phyloP scores from a whole-genome alignment of 2,329 filamentous ascomycete genomes.

The Purpureocillium takamizusanense region DNA sequence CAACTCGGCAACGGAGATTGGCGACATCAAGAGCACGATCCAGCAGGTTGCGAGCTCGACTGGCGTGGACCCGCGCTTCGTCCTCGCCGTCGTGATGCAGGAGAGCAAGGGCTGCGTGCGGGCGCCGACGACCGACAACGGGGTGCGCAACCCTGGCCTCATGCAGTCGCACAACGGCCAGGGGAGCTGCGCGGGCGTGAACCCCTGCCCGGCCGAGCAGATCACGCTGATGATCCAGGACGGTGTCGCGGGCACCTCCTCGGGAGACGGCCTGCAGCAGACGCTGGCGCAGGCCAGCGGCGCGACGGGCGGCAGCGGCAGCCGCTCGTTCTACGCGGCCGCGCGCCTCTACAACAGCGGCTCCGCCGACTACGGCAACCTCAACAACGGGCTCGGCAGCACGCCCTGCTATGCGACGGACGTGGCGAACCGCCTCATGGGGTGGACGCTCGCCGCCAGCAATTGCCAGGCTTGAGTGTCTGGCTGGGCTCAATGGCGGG shows the following conservation, averaged over 20 bases:
- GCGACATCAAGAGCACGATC: constrained; percentile 18
- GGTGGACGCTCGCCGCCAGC: too few species aligned
- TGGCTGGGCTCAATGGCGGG: too few species aligned
- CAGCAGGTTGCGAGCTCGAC: constrained; percentile 16
- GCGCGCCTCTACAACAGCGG: constrained; percentile 44
- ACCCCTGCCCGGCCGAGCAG: constrained; percentile 15
- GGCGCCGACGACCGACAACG: constrained; percentile 27
- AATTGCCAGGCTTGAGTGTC: too few species aligned
- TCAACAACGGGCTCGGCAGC: constrained; percentile 27
- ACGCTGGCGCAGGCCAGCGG: background rate
- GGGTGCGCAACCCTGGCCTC: constrained; percentile 31
- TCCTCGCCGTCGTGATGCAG: constrained; percentile 34
- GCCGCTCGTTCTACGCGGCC: constrained; percentile 33
- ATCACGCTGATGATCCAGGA: constrained; percentile 26
- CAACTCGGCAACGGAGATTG: background rate
- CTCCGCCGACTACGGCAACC: constrained; percentile 21
- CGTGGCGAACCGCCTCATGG: constrained; percentile 22
- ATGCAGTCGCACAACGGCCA: constrained; percentile 28
- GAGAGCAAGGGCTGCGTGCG: constrained; percentile 35
- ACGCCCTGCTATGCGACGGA: constrained; percentile 42
- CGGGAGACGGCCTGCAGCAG: constrained; percentile 28
- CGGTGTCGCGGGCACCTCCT: constrained; percentile 29
- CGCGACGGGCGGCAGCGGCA: constrained; percentile 5
- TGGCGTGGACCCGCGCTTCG: constrained; percentile 28
- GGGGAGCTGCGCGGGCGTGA: constrained; percentile 24